These are phyloP conservation scores for Funneliformis geosporum DNA, from an alignment of 192 early-diverging fungal genomes.

Conservation along the genomic window DNA sequence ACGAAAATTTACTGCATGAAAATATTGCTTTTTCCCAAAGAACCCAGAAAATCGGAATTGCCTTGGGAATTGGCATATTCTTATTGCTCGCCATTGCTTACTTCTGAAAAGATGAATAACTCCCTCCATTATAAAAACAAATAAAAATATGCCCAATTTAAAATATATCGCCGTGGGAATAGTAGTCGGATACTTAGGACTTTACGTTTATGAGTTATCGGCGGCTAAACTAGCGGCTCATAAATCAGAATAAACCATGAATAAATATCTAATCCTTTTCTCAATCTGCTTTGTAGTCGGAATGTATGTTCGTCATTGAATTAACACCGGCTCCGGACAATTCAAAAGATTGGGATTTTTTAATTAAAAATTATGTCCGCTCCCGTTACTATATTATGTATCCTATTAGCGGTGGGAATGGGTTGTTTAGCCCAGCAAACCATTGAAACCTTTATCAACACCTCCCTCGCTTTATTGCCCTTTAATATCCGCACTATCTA, in stretches of 20 bases:
- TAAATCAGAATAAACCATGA: not conserved
- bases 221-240: not conserved
- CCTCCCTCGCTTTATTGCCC: not conserved
- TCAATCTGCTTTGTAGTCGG: not conserved
- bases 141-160: too few relatives aligned
- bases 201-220: not conserved
- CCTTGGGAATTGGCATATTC: conserved; percentile 7
- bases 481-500: conserved; percentile 13
- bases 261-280: conserved; percentile 9
- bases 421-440: not conserved
- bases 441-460: conserved; percentile 10
- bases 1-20: not conserved
- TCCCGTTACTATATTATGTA: not conserved
- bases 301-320: conserved; percentile 16
- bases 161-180: conserved; percentile 13
- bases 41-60: conserved; percentile 21
- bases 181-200: not conserved
- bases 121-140: too few relatives aligned
- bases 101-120: conserved; percentile 10
- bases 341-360: not conserved
- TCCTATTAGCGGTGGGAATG: not conserved
- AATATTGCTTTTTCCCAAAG: not conserved
- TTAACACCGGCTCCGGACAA: not conserved
- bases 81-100: conserved; percentile 17
- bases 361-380: conserved; percentile 26